phyloP scores from a whole-genome alignment of 352 stramenopile species.

The Globisporangium splendens region DNA sequence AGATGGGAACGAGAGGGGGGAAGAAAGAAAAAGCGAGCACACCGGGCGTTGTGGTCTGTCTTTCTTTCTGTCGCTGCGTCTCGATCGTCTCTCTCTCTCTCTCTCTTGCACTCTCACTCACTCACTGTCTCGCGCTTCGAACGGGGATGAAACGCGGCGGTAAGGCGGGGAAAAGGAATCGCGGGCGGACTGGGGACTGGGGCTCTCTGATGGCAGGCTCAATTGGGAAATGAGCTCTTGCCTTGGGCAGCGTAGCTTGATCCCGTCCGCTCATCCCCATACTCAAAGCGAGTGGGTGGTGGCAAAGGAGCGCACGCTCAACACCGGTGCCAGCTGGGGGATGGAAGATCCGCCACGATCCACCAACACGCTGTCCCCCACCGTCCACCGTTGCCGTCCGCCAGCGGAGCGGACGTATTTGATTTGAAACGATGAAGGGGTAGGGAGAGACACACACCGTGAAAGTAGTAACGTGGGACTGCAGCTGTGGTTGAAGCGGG shows the following conservation, averaged over 20 bases:
- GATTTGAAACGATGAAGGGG: no score
- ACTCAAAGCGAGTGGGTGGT: background rate
- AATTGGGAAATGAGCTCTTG: background rate
- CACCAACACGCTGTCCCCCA: background rate
- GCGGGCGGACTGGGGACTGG: background rate
- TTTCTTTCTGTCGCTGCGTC: constrained; percentile 15
- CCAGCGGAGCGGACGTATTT: no score
- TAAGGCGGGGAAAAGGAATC: background rate
- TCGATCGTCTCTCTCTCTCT: constrained; percentile 13
- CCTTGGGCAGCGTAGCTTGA: no score
- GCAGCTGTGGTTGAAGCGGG: no score
- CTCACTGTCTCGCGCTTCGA: background rate
- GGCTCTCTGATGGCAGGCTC: background rate
- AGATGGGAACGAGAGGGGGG: background rate
- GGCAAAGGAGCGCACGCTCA: background rate
- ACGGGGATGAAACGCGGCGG: background rate
- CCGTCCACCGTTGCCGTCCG: background rate
- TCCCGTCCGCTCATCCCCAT: no score
- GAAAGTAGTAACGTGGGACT: no score
- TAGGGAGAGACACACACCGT: no score
- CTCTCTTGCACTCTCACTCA: constrained; percentile 12
- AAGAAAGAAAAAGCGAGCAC: background rate
- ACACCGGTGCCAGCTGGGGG: background rate
- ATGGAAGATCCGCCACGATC: background rate
- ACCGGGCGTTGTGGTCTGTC: constrained; percentile 12